Evolutionary conservation across 176 grass and related monocot species (phyloP), one percentile per base, ranked within the genome.

Genomic region (bread wheat (Triticum aestivum)): DNA sequence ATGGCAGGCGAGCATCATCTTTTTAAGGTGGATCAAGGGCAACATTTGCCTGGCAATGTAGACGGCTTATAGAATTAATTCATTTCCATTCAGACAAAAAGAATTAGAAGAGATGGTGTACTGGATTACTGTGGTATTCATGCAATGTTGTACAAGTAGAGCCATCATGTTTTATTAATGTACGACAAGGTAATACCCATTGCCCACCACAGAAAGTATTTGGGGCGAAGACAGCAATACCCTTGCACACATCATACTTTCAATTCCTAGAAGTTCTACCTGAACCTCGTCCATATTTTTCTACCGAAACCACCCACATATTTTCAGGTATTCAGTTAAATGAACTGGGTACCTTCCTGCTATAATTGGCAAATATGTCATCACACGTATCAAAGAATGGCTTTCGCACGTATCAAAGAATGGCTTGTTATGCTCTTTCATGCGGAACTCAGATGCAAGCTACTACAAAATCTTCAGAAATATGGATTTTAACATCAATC

Each of bases 231-330:
- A 98, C 90, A 86, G 92, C 96, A 92, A 98, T 98, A 44, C 96
- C 93, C 96, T 94, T 96, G 82, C 95, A 98, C 29, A 98, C 90
- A 87, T 95, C 96, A 67, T 90, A 92, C 86, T 88, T 94, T 79
- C 93, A 74, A 20, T 91, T 27, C 8, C 91, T 93, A 82, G 91
- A 93, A 89, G 85, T 37, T 47, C 45, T 12, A 82, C 85, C 92
- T 78, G 93, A 98, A 81, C 85, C 41, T 85, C 42, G 42, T 44
- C 42, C 42, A 44, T 44, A 44, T 44, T 3, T 44, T 44, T 44
- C 42, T 44, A 44, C 42, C 0, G 42, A 44, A 44, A 44, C 42
- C 42, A 11, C 42, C 42, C 42, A 11, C 11, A 11, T 44, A 44
- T 44, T 44, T 44, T 11, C 42, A 44, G 42, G 42, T 44, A 11